These are phyloP conservation scores for Dryas alaskensis DNA, from an alignment of 306 rosid genomes.

Conservation along the genomic window DNA sequence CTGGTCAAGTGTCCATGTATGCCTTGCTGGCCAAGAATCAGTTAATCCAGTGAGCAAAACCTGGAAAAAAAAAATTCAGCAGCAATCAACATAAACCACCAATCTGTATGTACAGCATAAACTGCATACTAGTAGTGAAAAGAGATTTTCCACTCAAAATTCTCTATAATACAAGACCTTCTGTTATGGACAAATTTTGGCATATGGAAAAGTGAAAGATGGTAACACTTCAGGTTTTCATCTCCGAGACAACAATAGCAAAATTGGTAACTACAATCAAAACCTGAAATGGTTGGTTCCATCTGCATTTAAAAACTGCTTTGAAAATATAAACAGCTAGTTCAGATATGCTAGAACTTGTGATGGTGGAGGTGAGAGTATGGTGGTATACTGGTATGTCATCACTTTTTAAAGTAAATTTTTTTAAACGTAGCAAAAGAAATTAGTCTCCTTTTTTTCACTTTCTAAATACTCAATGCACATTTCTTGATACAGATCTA, in stretches of 20 bases:
- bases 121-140: slow-evolving; percentile 10
- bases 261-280: not conserved
- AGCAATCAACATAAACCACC: not conserved
- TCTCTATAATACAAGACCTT: slow-evolving; percentile 3
- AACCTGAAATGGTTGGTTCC: not conserved
- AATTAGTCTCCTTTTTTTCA: not conserved
- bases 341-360: not conserved
- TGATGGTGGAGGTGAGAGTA: not conserved
- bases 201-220: slow-evolving; percentile 6
- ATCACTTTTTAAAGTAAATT: not conserved
- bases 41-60: slow-evolving; percentile 74
- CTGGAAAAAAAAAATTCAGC: slow-evolving; percentile 32
- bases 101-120: not conserved
- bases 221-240: not conserved
- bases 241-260: not conserved
- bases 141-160: slow-evolving; percentile 12
- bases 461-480: not conserved
- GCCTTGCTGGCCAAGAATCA: slow-evolving; percentile 87
- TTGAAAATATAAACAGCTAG: not conserved
- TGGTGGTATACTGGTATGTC: not conserved
- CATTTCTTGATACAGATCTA: not conserved
- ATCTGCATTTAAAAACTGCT: not conserved
- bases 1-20: slow-evolving; percentile 75
- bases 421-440: not conserved
- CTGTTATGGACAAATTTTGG: slow-evolving; percentile 9